A percentile compares a stretch with the other conserved stretches of the same genome.
Conservation (phyloP, 2,329 filamentous ascomycete genomes). For the Sporothrix variecibatus region DNA sequence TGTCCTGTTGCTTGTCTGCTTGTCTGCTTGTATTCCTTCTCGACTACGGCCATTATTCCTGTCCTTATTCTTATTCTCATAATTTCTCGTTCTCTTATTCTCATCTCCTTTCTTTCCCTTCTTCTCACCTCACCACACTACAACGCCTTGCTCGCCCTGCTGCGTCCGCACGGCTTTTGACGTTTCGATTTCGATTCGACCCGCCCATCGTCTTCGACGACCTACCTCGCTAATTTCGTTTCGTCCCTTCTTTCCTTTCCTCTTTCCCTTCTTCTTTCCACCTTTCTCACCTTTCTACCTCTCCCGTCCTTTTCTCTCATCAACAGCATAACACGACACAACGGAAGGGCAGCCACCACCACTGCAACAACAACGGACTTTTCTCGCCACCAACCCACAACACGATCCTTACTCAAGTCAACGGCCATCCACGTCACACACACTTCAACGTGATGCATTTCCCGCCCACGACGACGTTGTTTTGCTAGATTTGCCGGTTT, state of each 20-base stretch:
- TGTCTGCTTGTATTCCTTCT: not conserved
- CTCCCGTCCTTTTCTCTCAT: not conserved
- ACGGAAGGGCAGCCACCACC: not conserved
- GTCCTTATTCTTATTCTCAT: conserved; percentile 7
- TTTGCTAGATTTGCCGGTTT: conserved; percentile 2
- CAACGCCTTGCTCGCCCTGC: not conserved
- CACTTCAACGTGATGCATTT: conserved; percentile 21
- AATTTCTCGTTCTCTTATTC: conserved; percentile 6
- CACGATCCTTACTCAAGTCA: not conserved
- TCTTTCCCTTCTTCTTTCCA: not conserved
- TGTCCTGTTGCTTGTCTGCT: not conserved
- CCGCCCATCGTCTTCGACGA: conserved; percentile 5
- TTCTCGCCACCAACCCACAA: not conserved
- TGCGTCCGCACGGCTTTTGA: not conserved
- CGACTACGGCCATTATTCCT: not conserved
- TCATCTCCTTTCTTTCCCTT: conserved; percentile 15
- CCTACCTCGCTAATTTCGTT: not conserved
- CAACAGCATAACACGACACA: not conserved
- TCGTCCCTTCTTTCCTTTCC: not conserved
- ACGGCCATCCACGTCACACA: conserved; percentile 11
- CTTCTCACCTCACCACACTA: not conserved
- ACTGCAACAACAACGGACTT: not conserved
- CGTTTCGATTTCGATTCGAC: not conserved
- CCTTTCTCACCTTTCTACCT: not conserved
- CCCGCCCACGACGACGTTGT: not conserved